phyloP scores from a whole-genome alignment of 179 eudicot genomes.

The Spinacia oleracea region DNA sequence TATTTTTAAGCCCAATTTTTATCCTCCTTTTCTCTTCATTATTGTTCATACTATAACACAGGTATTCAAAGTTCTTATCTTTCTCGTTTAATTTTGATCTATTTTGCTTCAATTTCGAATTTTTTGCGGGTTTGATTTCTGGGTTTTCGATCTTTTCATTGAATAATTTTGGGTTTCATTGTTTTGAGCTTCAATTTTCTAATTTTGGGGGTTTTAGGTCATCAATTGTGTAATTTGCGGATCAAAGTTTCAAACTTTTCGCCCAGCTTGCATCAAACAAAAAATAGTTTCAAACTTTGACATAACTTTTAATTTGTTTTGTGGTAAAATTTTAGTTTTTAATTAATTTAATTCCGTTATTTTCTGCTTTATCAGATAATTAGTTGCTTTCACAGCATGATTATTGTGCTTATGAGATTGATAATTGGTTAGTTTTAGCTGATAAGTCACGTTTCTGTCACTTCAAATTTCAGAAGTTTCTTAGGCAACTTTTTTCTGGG shows the following conservation, averaged over 20 bases:
- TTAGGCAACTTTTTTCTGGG: constrained; percentile 5
- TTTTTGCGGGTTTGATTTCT: constrained; percentile 31
- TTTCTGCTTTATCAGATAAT: background rate
- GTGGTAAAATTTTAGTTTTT: background rate
- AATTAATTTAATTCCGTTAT: background rate
- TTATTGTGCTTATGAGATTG: constrained; percentile 21
- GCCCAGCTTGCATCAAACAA: too few species aligned
- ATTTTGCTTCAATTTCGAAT: constrained; percentile 23
- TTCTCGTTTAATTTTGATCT: constrained; percentile 15
- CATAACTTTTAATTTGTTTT: background rate
- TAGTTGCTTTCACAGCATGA: constrained; percentile 21
- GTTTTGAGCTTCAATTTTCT: background rate
- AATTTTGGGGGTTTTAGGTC: constrained; percentile 23
- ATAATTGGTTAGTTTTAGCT: constrained; percentile 14
- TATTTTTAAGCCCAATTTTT: background rate
- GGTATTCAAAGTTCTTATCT: constrained; percentile 25
- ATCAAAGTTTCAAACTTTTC: too few species aligned
- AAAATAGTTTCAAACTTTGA: constrained; percentile 1
- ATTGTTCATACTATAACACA: constrained; percentile 15
- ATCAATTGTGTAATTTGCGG: constrained; percentile 13
- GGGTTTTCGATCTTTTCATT: constrained; percentile 28
- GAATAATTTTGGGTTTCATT: background rate
- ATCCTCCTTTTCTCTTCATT: constrained; percentile 8
- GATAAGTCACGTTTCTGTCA: constrained; percentile 20
- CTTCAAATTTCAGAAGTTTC: constrained; percentile 11